Conservation (phyloP, 805 yeast genomes). For the Lipomyces sp. region DNA sequence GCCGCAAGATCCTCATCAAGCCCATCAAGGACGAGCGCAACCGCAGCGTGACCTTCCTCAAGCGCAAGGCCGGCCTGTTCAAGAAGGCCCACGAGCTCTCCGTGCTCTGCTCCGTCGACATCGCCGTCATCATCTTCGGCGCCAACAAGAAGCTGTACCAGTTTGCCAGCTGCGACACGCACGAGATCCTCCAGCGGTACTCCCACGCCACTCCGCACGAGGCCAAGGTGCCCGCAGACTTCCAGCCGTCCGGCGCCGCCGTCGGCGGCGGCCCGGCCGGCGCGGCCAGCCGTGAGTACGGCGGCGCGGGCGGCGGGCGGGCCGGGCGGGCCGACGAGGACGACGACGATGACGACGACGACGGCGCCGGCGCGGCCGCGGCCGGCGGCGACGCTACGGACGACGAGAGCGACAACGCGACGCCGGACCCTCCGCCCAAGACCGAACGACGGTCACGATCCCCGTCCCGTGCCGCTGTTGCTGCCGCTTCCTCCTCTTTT, state of each 20-base stretch:
- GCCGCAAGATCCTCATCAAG: conserved; percentile 91
- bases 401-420: neutral
- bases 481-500: no score
- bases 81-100: conserved; percentile 78
- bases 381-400: neutral
- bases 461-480: no score
- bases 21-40: conserved; percentile 90
- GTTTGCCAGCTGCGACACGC: conserved; percentile 68
- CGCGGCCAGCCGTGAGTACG: conserved; percentile 24
- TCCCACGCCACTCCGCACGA: conserved; percentile 31
- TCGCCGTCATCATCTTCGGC: conserved; percentile 85
- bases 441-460: no score
- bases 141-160: conserved; percentile 76
- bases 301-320: conserved; percentile 9
- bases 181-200: conserved; percentile 47
- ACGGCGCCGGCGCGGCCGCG: conserved; percentile 11
- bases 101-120: conserved; percentile 86
- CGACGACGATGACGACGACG: conserved; percentile 38
- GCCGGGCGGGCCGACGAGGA: conserved; percentile 34
- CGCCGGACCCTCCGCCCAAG: neutral
- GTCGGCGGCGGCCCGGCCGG: conserved; percentile 39
- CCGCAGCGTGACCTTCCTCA: conserved; percentile 69
- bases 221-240: conserved; percentile 26
- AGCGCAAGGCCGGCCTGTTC: conserved; percentile 90
- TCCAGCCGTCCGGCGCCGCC: conserved; percentile 33